Base-by-base conservation (phyloP, 2,329 filamentous ascomycete species). In the Sarocladium strictum region DNA sequence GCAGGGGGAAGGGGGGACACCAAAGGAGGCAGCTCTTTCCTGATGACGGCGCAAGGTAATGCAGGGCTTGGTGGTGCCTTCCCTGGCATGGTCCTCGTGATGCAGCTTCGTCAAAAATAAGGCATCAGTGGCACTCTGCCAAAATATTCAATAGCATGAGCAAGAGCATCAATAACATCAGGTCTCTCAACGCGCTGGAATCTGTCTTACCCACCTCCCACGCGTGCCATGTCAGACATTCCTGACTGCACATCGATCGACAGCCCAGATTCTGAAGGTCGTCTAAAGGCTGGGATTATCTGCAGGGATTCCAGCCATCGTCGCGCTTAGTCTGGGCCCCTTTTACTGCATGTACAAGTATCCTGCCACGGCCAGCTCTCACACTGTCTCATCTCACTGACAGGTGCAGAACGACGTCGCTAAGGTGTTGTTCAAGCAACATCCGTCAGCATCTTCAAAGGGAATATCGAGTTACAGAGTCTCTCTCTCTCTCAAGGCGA, bases 241-340 rank as follows among this genome's bases (percentile, higher is more conserved):
- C 47, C 47, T 35, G 23, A 32, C 5, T 5, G 43, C 26, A 27
- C 11, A 27, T 29, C 43, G 24, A 11, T 49, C 14, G 23, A 12
- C 43, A 32, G 29, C 4, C 23, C 17, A 51, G 7, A 21, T 19
- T 49, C 17, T 24, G 17, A 21, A 9, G 3, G 24, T 12, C n/a
- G 24, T 12, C n/a, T 47, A 4, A 4, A 47, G 10, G 15, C 24
- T 17, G 43, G 24, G 47, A 32, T 35, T 33, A 19, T 51, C 47
- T 51, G 47, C 47, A 51, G 29, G 47, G 47, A 35, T 51, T 29
- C 15, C 12, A 47, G 43, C 43, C 43, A 47, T 47, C 43, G n/a
- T 23, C 17, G 14, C 43, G n/a, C 43, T 27, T 27, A 47, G 10
- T 29, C 9, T n/a, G 43, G 12, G 23, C 21, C 23, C 17, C 17